phyloP scores from a whole-genome alignment of 1,284 basidiomycete genomes.

The Cutaneotrichosporon cutaneum region DNA sequence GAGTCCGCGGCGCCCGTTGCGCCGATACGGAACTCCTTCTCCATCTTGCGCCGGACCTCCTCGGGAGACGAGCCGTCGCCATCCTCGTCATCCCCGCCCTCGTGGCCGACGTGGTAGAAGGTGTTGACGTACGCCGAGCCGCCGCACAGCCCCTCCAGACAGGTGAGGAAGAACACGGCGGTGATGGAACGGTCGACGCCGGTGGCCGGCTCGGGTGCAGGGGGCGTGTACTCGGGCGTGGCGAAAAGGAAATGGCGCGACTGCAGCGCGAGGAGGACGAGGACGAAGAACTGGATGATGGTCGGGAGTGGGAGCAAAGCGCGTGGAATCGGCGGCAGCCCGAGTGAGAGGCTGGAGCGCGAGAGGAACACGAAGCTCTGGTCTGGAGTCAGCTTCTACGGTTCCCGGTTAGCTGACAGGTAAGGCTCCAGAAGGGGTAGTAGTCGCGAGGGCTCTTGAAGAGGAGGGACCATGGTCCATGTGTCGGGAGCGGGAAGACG shows the following conservation, averaged over 20 bases:
- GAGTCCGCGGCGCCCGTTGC: conserved; percentile 64
- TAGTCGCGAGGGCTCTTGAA: conserved; percentile 87
- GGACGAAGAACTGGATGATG: conserved; percentile 59
- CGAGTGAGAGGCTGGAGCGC: conserved; percentile 84
- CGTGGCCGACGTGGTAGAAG: conserved; percentile 79
- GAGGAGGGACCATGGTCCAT: conserved; percentile 66
- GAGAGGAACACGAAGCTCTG: conserved; percentile 95
- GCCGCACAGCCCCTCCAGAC: conserved; percentile 81
- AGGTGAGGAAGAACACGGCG: conserved; percentile 72
- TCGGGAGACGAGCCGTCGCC: conserved; percentile 52
- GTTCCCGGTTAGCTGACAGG: conserved; percentile 29
- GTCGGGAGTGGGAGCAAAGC: conserved; percentile 61
- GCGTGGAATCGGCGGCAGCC: conserved; percentile 75
- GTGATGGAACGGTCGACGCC: conserved; percentile 59
- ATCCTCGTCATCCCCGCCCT: conserved; percentile 55
- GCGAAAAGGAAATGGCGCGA: conserved; percentile 46
- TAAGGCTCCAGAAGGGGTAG: conserved; percentile 76
- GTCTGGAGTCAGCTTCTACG: conserved; percentile 46
- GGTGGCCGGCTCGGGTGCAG: conserved; percentile 12
- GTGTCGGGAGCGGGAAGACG: conserved; percentile 78
- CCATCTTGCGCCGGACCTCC: conserved; percentile 50
- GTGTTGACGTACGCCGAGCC: conserved; percentile 91
- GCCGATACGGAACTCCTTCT: conserved; percentile 84
- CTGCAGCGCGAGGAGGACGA: conserved; percentile 61
- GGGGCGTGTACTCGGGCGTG: conserved; percentile 38